These are phyloP conservation scores for Colletotrichum eremochloae DNA, from an alignment of 2,329 filamentous ascomycete species.

Conservation along the genomic window DNA sequence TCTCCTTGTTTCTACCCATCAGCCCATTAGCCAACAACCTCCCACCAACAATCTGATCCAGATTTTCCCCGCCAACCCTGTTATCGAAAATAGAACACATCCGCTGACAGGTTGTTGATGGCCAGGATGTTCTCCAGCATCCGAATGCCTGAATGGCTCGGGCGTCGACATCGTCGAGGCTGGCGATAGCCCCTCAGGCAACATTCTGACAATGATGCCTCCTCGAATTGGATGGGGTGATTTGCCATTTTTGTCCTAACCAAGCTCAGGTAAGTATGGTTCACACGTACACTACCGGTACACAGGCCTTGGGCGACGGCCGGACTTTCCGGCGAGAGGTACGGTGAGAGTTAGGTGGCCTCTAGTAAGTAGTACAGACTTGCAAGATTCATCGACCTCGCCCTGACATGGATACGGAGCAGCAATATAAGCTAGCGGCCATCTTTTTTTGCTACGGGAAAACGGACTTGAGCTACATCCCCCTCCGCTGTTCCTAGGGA, in stretches of 20 bases:
- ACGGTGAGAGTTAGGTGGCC: constrained; percentile 2
- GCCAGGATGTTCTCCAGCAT: constrained; percentile 4
- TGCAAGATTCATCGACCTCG: no score
- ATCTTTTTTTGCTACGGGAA: background rate
- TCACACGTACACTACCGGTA: no score
- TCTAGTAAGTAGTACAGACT: no score
- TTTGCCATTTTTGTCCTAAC: background rate
- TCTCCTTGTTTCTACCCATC: constrained; percentile 24
- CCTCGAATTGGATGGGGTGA: background rate
- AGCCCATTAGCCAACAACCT: constrained; percentile 4
- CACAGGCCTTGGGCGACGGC: constrained; percentile 10
- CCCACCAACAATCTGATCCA: constrained; percentile 6
- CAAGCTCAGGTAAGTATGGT: background rate
- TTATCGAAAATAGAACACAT: constrained; percentile 31
- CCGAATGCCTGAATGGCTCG: background rate
- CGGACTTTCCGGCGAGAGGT: constrained; percentile 24
- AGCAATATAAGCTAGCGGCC: constrained; percentile 1
- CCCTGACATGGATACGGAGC: background rate
- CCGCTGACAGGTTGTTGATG: constrained; percentile 6
- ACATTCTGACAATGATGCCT: background rate
- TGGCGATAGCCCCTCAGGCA: background rate
- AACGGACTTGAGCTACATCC: constrained; percentile 7
- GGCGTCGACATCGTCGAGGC: background rate
- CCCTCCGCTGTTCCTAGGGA: background rate
- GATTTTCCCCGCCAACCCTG: constrained; percentile 15